Conservation (phyloP, 139 green algal species). For the Tetradesmus lagerheimii region DNA sequence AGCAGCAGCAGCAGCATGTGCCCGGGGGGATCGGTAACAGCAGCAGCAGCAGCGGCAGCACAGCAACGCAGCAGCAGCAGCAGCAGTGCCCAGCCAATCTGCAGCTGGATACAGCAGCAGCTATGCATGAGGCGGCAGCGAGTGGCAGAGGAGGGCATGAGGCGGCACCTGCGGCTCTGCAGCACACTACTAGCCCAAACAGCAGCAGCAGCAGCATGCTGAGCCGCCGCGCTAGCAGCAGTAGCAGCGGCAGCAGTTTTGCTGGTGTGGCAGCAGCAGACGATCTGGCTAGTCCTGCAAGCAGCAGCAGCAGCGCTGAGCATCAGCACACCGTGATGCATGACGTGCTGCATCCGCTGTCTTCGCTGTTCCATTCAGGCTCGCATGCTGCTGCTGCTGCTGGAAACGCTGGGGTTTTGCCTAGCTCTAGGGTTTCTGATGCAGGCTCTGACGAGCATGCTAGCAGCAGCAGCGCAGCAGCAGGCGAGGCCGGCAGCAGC, state of each 20-base stretch:
- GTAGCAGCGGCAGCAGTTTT: background rate
- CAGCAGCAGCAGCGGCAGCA: background rate
- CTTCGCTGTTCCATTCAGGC: background rate
- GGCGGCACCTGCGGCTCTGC: background rate
- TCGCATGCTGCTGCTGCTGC: background rate
- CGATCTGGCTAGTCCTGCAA: background rate
- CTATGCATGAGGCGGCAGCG: background rate
- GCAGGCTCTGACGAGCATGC: background rate
- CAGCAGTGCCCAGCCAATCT: background rate
- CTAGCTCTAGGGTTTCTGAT: background rate
- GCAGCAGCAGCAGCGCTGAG: background rate
- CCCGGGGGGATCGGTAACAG: background rate
- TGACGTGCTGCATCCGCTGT: background rate
- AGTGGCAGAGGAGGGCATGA: background rate
- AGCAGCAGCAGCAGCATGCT: background rate
- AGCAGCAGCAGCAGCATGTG: background rate
- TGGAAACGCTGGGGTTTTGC: background rate
- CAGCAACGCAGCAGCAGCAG: background rate
- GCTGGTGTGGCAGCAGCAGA: background rate
- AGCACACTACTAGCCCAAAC: background rate
- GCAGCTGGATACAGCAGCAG: background rate
- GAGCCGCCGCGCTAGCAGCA: background rate
- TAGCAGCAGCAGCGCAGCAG: constrained; percentile 4
- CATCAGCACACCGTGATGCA: background rate
- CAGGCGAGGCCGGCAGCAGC: background rate